Conservation (phyloP, 306 rosid genomes). For the Purshia tridentata region DNA sequence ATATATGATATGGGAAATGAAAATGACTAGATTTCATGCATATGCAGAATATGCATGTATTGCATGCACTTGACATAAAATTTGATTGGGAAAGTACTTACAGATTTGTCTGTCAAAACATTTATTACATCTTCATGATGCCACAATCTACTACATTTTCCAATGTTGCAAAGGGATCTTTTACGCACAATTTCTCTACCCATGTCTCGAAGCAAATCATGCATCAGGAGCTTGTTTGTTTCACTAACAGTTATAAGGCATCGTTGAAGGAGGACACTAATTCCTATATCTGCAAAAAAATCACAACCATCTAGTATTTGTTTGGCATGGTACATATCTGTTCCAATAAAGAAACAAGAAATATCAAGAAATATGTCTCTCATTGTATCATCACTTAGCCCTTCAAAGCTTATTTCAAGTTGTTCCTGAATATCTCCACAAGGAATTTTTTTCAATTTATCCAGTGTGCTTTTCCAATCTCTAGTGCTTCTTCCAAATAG, state of each 20-base stretch:
- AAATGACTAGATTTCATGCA: neutral
- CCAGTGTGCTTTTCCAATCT: constrained; percentile 32
- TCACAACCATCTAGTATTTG: constrained; percentile 40
- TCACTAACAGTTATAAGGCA: constrained; percentile 28
- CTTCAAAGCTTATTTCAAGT: constrained; percentile 28
- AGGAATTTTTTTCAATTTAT: constrained; percentile 27
- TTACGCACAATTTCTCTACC: constrained; percentile 43
- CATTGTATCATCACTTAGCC: neutral
- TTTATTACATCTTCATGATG: neutral
- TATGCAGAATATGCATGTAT: no score
- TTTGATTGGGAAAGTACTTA: neutral
- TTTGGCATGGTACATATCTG: constrained; percentile 23
- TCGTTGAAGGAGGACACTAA: constrained; percentile 26
- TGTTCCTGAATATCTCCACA: constrained; percentile 17
- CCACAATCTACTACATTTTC: constrained; percentile 15
- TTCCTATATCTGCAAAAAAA: constrained; percentile 31
- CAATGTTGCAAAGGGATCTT: neutral
- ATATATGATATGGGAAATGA: neutral
- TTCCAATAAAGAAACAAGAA: constrained; percentile 39
- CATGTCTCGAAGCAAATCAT: constrained; percentile 37
- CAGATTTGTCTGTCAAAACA: neutral
- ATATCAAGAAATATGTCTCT: constrained; percentile 42
- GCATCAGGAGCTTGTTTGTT: constrained; percentile 1
- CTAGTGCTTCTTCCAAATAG: neutral
- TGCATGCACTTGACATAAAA: neutral